A percentile compares a stretch with the other conserved stretches of the same genome.
Conservation (phyloP, 1,284 basidiomycete species). For the Coniferiporia sulphurascens region DNA sequence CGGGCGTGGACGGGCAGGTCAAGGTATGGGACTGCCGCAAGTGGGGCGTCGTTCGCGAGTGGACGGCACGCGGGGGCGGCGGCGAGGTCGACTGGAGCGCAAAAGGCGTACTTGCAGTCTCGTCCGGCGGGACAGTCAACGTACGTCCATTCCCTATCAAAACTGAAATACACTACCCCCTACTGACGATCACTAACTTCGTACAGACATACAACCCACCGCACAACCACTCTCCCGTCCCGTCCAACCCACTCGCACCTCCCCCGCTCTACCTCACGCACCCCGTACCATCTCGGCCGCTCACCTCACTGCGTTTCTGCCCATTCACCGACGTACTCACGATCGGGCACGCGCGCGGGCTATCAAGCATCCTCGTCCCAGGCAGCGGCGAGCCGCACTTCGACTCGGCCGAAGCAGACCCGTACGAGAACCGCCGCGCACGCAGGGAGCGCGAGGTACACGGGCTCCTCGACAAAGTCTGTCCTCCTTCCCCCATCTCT, state of each 20-base stretch:
- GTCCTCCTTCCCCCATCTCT: slow-evolving; percentile 15
- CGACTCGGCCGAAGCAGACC: slow-evolving; percentile 91
- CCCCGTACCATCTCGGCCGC: slow-evolving; percentile 63
- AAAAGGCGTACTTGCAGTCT: slow-evolving; percentile 80
- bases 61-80: slow-evolving; percentile 50
- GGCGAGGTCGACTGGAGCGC: slow-evolving; percentile 75
- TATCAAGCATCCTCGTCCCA: slow-evolving; percentile 85
- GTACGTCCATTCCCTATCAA: slow-evolving; percentile 42
- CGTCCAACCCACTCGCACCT: slow-evolving; percentile 36
- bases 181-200: too few species aligned
- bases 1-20: slow-evolving; percentile 83
- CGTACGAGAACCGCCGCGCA: slow-evolving; percentile 83
- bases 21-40: slow-evolving; percentile 97
- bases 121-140: slow-evolving; percentile 77
- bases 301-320: slow-evolving; percentile 72
- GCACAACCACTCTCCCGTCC: slow-evolving; percentile 52
- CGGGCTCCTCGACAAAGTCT: slow-evolving; percentile 83
- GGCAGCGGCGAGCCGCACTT: slow-evolving; percentile 94
- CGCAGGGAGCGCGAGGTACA: slow-evolving; percentile 91
- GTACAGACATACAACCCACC: slow-evolving; percentile 68
- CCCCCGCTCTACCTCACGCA: slow-evolving; percentile 87
- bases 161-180: too few species aligned
- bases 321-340: slow-evolving; percentile 93
- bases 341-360: slow-evolving; percentile 66
- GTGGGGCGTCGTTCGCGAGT: slow-evolving; percentile 86